These are phyloP conservation scores for Geotrichum siamense DNA, from an alignment of 1,139 yeast genomes.

Conservation along the genomic window DNA sequence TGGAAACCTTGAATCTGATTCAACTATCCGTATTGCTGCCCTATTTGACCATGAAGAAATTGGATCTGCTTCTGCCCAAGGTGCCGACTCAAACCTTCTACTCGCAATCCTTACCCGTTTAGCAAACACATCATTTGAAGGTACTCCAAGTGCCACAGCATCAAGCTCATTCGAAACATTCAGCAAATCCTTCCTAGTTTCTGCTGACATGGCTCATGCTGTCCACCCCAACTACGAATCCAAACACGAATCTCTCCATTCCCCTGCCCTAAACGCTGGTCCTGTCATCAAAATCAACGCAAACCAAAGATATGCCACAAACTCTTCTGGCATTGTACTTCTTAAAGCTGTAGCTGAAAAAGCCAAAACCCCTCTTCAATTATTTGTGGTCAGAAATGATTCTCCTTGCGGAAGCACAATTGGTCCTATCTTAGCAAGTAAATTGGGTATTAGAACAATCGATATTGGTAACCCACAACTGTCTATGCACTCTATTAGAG, in stretches of 20 bases:
- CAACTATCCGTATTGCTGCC: conserved; percentile 61
- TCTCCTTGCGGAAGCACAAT: conserved; percentile 95
- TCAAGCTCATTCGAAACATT: conserved; percentile 50
- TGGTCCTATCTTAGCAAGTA: conserved; percentile 88
- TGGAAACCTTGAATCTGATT: conserved; percentile 39
- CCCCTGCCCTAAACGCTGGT: conserved; percentile 77
- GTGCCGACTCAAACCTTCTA: conserved; percentile 87
- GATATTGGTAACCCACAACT: conserved; percentile 93
- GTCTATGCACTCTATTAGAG: conserved; percentile 93
- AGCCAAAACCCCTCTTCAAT: conserved; percentile 46
- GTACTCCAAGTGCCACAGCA: conserved; percentile 29
- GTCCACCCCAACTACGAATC: conserved; percentile 84
- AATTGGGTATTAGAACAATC: conserved; percentile 79
- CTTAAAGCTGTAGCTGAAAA: conserved; percentile 63
- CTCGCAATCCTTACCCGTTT: conserved; percentile 70
- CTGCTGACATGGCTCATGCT: conserved; percentile 97
- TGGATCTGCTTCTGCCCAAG: conserved; percentile 91
- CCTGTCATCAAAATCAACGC: conserved; percentile 93
- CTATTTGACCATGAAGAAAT: conserved; percentile 91
- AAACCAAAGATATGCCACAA: conserved; percentile 90
- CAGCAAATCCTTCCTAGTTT: conserved; percentile 78
- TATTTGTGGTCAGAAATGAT: conserved; percentile 86
- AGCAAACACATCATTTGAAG: conserved; percentile 42
- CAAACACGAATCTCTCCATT: conserved; percentile 68
- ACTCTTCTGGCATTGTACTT: conserved; percentile 79